Evolutionary conservation across 2,329 filamentous ascomycete genomes (phyloP).

Genomic region (Exserohilum turcica): DNA sequence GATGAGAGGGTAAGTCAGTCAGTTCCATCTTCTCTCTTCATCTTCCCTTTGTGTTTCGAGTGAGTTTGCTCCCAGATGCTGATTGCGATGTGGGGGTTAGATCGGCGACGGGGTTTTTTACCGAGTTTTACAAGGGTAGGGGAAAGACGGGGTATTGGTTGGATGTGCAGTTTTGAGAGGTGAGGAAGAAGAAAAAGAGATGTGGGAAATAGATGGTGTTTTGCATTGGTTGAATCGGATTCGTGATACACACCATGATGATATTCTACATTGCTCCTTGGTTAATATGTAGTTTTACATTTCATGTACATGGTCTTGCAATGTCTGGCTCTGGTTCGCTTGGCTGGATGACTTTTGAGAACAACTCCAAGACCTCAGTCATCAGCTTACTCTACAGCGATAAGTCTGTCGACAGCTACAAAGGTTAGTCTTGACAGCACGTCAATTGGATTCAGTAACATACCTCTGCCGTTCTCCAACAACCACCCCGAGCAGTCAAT

Average conservation of each 20-base stretch:
- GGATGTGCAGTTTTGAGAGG: constrained; percentile 3
- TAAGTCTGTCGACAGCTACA: constrained; percentile 41
- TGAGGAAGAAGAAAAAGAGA: too few relatives aligned
- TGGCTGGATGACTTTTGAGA: too few relatives aligned
- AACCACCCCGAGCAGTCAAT: constrained; percentile 44
- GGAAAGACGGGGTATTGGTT: constrained; percentile 21
- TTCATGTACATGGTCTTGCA: not conserved
- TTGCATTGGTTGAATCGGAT: not conserved
- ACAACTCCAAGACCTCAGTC: too few relatives aligned
- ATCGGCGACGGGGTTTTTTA: constrained; percentile 20
- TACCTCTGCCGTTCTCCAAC: constrained; percentile 44
- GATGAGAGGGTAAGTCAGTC: constrained; percentile 13
- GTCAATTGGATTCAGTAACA: too few relatives aligned
- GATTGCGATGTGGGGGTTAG: constrained; percentile 2
- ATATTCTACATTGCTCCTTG: not conserved
- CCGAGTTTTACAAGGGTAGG: constrained; percentile 21
- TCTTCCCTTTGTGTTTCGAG: not conserved
- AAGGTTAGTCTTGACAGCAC: constrained; percentile 10
- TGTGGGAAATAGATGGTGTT: not conserved
- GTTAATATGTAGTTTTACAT: not conserved
- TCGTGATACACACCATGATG: not conserved
- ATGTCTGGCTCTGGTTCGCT: too few relatives aligned
- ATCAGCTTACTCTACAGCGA: constrained; percentile 31
- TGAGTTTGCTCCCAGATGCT: too few relatives aligned
- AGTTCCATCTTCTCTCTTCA: not conserved